Base-by-base conservation (phyloP, 2,329 filamentous ascomycete species). In the Penicillium hesseltinei region DNA sequence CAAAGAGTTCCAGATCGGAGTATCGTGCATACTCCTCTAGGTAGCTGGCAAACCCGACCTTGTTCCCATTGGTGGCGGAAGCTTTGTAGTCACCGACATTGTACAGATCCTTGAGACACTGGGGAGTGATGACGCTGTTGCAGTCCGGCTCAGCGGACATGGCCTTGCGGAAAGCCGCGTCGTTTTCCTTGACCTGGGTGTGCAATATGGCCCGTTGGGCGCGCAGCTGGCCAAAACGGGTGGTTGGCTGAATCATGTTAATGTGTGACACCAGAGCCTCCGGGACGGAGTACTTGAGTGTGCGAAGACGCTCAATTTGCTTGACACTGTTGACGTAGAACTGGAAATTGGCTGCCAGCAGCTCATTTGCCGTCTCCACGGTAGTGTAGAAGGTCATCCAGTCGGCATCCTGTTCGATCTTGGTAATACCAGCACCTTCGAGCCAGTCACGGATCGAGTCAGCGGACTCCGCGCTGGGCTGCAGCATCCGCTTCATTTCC, bases 1-100 rank as follows among this genome's bases (percentile, higher is more conserved):
- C 67, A 59, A 81, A 82, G 9, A 71, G 59, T 1, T 66, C 66
- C 36, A 81, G 71, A 56, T 82, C 80, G n/a, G 69, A 66, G 57
- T 77, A 81, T 27, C 77, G 77, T 3, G 79, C 79, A 51, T 79
- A 80, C 57, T 82, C 70, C 61, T 81, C 78, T 3, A 82, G 66
- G 61, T 76, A 82, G 21, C 78, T 79, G 48, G 71, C 73, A 27
- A 82, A 80, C 11, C 72, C 78, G 31, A 81, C 66, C 44, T 72
- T 74, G 61, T 71, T 75, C 23, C 73, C 72, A 11, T 71, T 71
- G 9, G 66, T 57, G 8, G 69, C 66, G 25, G 73, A 71, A 11
- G 76, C 68, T 33, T 74, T 66, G 65, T 75, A 77, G 44, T 75
- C 71, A 9, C 74, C 73, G 49, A 80, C 72, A 48, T 77, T 74